A percentile compares a stretch with the other conserved stretches of the same genome.
phyloP scores from a whole-genome alignment of 2,329 filamentous ascomycete species.

The Fusarium staphyleae region DNA sequence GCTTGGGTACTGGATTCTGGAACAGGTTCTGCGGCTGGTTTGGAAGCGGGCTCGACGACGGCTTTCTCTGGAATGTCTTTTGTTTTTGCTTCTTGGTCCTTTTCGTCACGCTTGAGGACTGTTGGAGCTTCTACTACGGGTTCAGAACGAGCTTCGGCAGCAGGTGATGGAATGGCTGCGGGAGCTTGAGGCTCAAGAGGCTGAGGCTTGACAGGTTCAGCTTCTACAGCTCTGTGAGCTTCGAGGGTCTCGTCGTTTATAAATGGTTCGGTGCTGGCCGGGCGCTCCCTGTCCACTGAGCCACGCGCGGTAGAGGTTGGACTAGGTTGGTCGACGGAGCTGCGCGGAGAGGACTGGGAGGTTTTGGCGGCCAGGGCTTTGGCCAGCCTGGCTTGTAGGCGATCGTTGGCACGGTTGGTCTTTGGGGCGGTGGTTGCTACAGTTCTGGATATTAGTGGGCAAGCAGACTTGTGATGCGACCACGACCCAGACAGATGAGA shows the following conservation, averaged over 20 bases:
- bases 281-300: conserved; percentile 41
- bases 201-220: conserved; percentile 19
- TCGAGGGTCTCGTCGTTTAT: conserved; percentile 19
- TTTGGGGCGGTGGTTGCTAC: conserved; percentile 62
- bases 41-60: conserved; percentile 12
- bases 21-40: too few relatives aligned
- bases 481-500: neutral
- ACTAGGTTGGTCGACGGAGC: conserved; percentile 47
- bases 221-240: conserved; percentile 8
- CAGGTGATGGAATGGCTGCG: conserved; percentile 3
- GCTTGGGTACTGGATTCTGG: conserved; percentile 3
- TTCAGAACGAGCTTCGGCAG: neutral
- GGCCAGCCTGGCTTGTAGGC: conserved; percentile 87
- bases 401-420: conserved; percentile 75
- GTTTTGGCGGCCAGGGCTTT: conserved; percentile 82
- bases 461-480: neutral
- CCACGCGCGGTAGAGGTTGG: conserved; percentile 41
- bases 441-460: neutral
- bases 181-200: conserved; percentile 15
- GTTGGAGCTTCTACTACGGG: neutral
- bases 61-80: conserved; percentile 5
- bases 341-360: conserved; percentile 45
- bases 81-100: conserved; percentile 3
- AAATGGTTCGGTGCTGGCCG: conserved; percentile 25
- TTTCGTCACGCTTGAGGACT: conserved; percentile 2